Evolutionary conservation across 805 yeast species (phyloP), one percentile per base, ranked within the genome.

Genomic region (Wickerhamiella dianesei): DNA sequence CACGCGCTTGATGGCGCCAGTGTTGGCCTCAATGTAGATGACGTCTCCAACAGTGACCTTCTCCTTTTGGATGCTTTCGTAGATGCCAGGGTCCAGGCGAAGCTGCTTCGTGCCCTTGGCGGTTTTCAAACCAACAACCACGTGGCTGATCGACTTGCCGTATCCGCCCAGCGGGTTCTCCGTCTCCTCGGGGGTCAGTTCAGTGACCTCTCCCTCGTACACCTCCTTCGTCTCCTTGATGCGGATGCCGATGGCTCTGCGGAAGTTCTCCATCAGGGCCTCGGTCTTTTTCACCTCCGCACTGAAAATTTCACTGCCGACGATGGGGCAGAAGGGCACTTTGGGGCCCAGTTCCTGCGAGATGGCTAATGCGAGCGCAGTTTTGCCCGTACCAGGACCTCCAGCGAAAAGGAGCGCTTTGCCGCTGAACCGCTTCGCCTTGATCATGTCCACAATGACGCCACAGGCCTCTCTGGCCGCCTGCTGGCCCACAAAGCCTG

Each of bases 241-340:
- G 66, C 96, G 77, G 52, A 92, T 74, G 2, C 98, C 96, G 64
- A 92, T 92, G 36, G 97, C 95, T 59, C 94, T 78, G 69, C 98
- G 77, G 68, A 92, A 89, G 62, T 87, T 86, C 66, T 92, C 97
- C 92, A 86, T 88, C 60, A 92, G 69, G 1, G 94, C 86, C 60
- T 92, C 96, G 0, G 98, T 92, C 70, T 92, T 92, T 64, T 89
- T 88, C 44, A 92, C 89, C 62, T 92, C 98, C n/a, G 94, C 94
- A 12, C 94, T 82, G 59, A 80, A 92, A 50, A 92, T 71, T 66
- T 92, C 98, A 49, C 87, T 77, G 36, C 96, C 98, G 20, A 94
- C 96, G 58, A 92, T 80, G 3, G 97, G 97, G 59, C 96, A 88
- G 63, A 92, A 92, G 42, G 98, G 98, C 46, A 92, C 97, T 61